Evolutionary conservation across 2,329 filamentous ascomycete genomes (phyloP), one percentile per base, ranked within the genome.

Genomic region (Penicillium hordei): DNA sequence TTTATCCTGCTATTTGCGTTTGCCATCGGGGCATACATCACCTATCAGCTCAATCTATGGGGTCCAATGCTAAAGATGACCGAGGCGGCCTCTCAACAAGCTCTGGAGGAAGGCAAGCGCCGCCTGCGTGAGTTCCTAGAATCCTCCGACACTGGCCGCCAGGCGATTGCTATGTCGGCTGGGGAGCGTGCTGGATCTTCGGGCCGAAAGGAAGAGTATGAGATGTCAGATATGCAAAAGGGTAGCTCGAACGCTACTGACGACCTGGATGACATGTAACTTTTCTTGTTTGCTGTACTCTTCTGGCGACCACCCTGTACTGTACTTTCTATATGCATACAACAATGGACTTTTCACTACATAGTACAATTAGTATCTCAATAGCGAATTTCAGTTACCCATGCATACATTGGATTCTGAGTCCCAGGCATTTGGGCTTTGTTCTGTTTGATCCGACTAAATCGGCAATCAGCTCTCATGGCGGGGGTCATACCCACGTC

Each of bases 11-110:
- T 97, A 58, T 86, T 96, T 68, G 76, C 97, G 51, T 77, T 89
- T 42, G 87, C 82, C 12, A 84, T 89, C 52, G 92, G 85, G 55
- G 90, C 89, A 4, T 99, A 97, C 69, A 82, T 97, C 29, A 94
- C 93, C 4, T 97, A 94, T 77, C 93, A 87, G 34, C 87, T 99
- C 65, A 97, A 97, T 73, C 86, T 99, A 17, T 93, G 96, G 79
- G 94, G 94, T 0, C 94, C 94, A 0, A 97, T 99, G 82, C 81
- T 95, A 66, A 92, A 95, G 71, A 97, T 99, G 91, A 85, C 86
- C 64, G 94, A 94, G 67, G 94, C 94, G 15, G 94, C 94, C 4
- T 88, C 86, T 48, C 83, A 83, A 61, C 94, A 99, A 77, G 94
- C 90, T 8, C 70, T 96, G 31, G 91, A 96, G 66, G 91, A 99